Base-by-base conservation (phyloP, 139 green algal species). In the Chlorella sp. region DNA sequence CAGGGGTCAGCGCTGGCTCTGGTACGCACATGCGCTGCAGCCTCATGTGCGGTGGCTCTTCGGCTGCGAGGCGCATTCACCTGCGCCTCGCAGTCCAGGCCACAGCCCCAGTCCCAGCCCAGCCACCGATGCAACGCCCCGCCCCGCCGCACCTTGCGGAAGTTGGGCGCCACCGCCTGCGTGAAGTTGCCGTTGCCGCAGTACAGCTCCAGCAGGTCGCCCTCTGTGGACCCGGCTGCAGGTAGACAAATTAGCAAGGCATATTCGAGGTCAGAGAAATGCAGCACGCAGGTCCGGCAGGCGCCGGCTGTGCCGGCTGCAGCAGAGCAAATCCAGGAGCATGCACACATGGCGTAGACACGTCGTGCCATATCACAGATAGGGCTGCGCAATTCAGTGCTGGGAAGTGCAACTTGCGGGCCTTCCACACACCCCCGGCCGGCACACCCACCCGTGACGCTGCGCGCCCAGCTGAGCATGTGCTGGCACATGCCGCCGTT, bases 161-260 rank as follows among this genome's bases (percentile, higher is more conserved):
- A 98, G 87, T 96, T 97, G 40, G 91, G 84, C 13, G 95, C 93
- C 32, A 99, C 76, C 0, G 95, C 94, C 1, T 96, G 87, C 0
- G 95, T 98, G 92, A 98, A 98, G 90, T 98, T 98, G 62, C 95
- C 94, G 88, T 98, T 98, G 69, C 96, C 96, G 81, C 96, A 98
- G 92, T 98, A 99, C 44, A 99, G 89, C 89, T 98, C 95, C 43
- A 96, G 82, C 65, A 96, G 81, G 80, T 96, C 94, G 38, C 74
- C 73, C 0, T 69, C 58, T 1, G 16, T 36, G 65, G 72, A 83
- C 54, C 79, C 84, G 17, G 20, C 22, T 34, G 92, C 89, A 54
- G 48, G 58, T 3, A 67, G n/a, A 30, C 65, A 75, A 48, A 6
- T 32, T 7, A 54, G 38, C 4, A 1, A 56, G 41, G 5, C 11